Evolutionary conservation across 148 eudicot genomes (phyloP).

Genomic region (Agrostemma githago): DNA sequence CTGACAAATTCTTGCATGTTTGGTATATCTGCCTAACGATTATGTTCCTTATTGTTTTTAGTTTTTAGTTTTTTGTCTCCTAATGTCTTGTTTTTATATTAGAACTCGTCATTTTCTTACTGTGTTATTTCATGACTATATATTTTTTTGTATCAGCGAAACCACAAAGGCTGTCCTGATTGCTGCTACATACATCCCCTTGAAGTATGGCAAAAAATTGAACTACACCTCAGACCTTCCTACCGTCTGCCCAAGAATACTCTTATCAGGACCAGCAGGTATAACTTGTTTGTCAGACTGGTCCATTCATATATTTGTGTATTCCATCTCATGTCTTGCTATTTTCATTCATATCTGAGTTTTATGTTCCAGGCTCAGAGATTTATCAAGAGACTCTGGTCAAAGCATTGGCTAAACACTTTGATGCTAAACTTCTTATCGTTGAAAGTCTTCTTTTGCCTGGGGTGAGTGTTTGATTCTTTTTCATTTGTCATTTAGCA

Average conservation of each 20-base stretch:
- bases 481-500: not conserved
- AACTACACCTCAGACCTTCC: slow-evolving; percentile 72
- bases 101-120: not conserved
- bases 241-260: slow-evolving; percentile 68
- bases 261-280: slow-evolving; percentile 96
- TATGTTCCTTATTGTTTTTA: too few relatives aligned
- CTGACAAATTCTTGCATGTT: not conserved
- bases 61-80: too few relatives aligned
- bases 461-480: slow-evolving; percentile 50
- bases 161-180: slow-evolving; percentile 78
- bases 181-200: slow-evolving; percentile 75
- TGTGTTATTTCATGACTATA: not conserved
- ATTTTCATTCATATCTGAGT: not conserved
- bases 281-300: slow-evolving; percentile 6
- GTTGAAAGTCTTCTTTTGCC: slow-evolving; percentile 75
- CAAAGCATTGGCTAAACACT: slow-evolving; percentile 84
- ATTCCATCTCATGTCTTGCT: slow-evolving; percentile 12
- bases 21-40: not conserved
- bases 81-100: not conserved
- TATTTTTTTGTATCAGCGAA: slow-evolving; percentile 49
- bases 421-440: slow-evolving; percentile 61
- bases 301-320: not conserved
- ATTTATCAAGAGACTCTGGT: slow-evolving; percentile 84
- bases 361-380: slow-evolving; percentile 64
- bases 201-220: slow-evolving; percentile 58